Evolutionary conservation across 1,139 yeast genomes (phyloP), one percentile per base, ranked within the genome.

Genomic region (Geotrichum phurueaensis): DNA sequence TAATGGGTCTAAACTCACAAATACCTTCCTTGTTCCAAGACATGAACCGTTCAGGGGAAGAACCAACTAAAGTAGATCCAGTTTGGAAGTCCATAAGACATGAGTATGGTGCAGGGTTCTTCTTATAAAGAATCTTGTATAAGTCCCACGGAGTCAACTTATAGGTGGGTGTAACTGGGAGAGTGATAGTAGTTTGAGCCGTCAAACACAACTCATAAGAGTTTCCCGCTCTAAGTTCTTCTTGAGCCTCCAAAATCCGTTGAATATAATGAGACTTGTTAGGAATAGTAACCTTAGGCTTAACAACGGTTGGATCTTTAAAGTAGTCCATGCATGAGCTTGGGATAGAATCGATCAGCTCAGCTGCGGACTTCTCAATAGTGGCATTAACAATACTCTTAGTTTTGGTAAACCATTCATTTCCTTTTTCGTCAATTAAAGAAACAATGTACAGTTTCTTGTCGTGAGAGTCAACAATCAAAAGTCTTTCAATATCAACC

Each of bases 121-220:
- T 82, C 29, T 76, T 72, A 0, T 89, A 83, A 58, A 94, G 77
- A 1, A 84, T 81, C 69, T 87, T 86, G 75, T 91, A 95, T 4
- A 94, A 78, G 29, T 83, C 83, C 97, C 98, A 94, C 0, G 96
- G 80, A 3, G 78, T 66, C 25, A 71, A 48, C 9, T 48, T 48
- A 7, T 27, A 18, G 18, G 27, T 48, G 23, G 51, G 18, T 9
- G 31, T 20, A 6, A 23, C 51, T 15, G 51, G 31, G 54, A 85
- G 76, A 25, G 72, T 74, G 25, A 92, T 80, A 59, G 78, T 79
- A 65, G 96, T 89, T 65, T 84, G 89, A 0, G 89, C 86, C 0
- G 99, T 94, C 50, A 94, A 79, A 70, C 99, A 94, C 29, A 95
- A 79, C 71, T 95, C 99, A 69, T 95, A 95, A 1, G 98, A 91